Conservation (phyloP, 768 basidiomycete species). For the Trametes coccinea region DNA sequence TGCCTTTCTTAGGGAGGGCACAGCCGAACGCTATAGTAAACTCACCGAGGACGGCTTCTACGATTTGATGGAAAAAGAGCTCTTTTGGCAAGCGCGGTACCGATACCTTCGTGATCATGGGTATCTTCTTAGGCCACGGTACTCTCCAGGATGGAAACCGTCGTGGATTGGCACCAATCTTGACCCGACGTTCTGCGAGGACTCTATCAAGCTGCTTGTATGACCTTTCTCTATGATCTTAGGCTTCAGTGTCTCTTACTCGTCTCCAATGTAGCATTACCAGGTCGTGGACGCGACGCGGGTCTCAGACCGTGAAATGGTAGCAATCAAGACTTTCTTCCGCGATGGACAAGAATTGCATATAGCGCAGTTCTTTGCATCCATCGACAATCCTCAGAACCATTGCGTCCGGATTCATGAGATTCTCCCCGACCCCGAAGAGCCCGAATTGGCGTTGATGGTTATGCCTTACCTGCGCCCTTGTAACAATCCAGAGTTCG, state of each 20-base stretch:
- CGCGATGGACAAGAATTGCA: conserved; percentile 8
- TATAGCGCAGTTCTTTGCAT: conserved; percentile 19
- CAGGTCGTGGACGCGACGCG: conserved; percentile 23
- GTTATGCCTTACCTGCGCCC: conserved; percentile 32
- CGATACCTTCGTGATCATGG: conserved; percentile 14
- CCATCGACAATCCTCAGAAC: conserved; percentile 16
- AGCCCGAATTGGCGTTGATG: conserved; percentile 11
- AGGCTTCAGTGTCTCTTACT: background rate
- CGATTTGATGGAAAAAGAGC: background rate
- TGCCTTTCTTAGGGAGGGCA: conserved; percentile 2
- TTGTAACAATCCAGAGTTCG: conserved; percentile 29
- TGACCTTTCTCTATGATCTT: background rate
- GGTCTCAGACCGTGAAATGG: conserved; percentile 1
- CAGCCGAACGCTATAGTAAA: background rate
- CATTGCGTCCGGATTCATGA: conserved; percentile 30
- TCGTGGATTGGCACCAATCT: conserved; percentile 21
- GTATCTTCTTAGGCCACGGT: conserved; percentile 26
- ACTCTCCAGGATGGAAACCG: conserved; percentile 13
- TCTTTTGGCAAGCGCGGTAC: conserved; percentile 20
- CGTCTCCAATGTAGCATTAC: background rate
- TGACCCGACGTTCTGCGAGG: conserved; percentile 16
- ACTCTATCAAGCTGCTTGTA: conserved; percentile 19
- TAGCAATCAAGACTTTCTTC: conserved; percentile 16
- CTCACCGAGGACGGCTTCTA: conserved; percentile 7
- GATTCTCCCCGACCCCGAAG: conserved; percentile 20